Evolutionary conservation across 306 rosid species (phyloP), one percentile per base, ranked within the genome.

Genomic region (Carpinus fangiana): DNA sequence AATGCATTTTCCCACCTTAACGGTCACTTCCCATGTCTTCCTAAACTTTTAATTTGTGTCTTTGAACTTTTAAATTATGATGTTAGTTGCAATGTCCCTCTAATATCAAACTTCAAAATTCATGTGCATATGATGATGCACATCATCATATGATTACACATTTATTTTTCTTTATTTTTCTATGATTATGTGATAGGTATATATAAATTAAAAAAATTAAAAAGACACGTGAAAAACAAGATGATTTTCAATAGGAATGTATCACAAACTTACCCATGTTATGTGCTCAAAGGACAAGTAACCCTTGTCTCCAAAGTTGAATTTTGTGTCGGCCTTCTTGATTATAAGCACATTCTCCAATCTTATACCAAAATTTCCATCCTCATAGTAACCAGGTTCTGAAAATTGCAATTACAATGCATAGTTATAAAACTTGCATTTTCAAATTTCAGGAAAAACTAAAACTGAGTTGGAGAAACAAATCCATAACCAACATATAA

Each of bases 371-470:
- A 96, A 96, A 21, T 61, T 80, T 38, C 98, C 98, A 46, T 96
- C 99, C 87, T 96, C 99, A 3, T 96, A 96, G 81, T 93, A 96
- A 74, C 99, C 99, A 67, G 99, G 99, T 86, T 96, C 99, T 96
- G 84, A 43, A 80, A 84, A 81, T 80, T 38, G 51, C 73, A 84
- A 73, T 61, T 81, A 52, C 64, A 70, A 60, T 80, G 46, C 53
- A 67, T 18, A 47, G 62, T 76, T 21, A 76, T 51, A 41, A 77
- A 45, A 28, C 20, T 68, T 50, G 61, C 36, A 41, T 5, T 76
- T 53, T 12, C 47, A 45, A 14, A 31, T 9, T 28, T 70, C 79
- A 67, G 50, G 70, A 73, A 76, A 61, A 73, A 20, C 47, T 70
- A 3, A 50, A 60, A 73, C 73, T 78, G 65, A 73, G 54, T 26